phyloP scores from a whole-genome alignment of 2,329 filamentous ascomycete genomes.

The Fusarium decemcellulare region DNA sequence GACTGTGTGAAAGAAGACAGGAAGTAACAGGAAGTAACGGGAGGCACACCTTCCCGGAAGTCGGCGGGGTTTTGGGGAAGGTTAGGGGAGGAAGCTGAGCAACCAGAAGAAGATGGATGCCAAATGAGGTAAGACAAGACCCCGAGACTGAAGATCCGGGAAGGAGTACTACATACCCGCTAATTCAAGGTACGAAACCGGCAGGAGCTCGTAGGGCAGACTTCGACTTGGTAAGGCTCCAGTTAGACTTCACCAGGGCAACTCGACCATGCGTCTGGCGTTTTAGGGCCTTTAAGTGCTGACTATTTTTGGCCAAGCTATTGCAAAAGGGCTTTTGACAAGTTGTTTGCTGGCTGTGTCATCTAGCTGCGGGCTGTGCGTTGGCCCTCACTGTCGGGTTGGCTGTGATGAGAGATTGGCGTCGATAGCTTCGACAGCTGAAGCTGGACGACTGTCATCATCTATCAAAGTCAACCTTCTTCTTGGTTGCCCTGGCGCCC shows the following conservation, averaged over 20 bases:
- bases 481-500: not conserved
- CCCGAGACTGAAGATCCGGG: conserved; percentile 33
- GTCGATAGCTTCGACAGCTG: not conserved
- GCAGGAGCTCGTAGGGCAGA: conserved; percentile 35
- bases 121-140: conserved; percentile 45
- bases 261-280: conserved; percentile 13
- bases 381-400: not conserved
- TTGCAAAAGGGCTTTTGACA: not conserved
- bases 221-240: not conserved
- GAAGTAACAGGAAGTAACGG: not conserved
- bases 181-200: conserved; percentile 26
- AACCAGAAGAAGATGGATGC: conserved; percentile 20
- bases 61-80: conserved; percentile 28
- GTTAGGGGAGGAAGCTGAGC: conserved; percentile 6
- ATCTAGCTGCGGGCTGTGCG: not conserved
- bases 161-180: conserved; percentile 12
- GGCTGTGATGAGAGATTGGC: not conserved
- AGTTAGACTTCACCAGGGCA: conserved; percentile 1
- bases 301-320: not conserved
- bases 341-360: not conserved
- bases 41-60: conserved; percentile 35
- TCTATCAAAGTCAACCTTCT: conserved; percentile 2
- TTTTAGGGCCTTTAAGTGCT: not conserved
- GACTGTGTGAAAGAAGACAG: conserved; percentile 13
- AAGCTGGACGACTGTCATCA: conserved; percentile 24